Base-by-base conservation (phyloP, 23 red algal species). In the Gracilaria domingensis region DNA sequence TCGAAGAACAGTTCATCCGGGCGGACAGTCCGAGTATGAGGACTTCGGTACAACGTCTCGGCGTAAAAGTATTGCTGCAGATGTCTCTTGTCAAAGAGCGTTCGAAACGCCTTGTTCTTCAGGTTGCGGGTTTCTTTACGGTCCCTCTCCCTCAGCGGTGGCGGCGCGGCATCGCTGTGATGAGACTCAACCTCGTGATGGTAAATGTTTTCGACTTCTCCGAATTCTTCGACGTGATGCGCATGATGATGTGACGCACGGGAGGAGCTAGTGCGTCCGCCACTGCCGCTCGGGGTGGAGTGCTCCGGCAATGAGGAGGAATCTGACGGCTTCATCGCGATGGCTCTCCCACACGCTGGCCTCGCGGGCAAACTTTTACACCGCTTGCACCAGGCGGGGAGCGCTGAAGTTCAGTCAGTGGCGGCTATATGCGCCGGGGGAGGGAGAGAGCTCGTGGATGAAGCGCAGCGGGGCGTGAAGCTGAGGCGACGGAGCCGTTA, bases 1-100 rank as follows among this genome's bases (percentile, higher is more conserved):
- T 94, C 92, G 34, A 94, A 61, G 50, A 87, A 88, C 8, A 94
- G 75, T 66, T 94, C 83, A 50, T 94, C 92, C 0, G 83, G 64
- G 21, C 21, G 33, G 16, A 87, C 84, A 35, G 77, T 83, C 14
- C 92, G 67, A 20, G 36, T 87, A 6, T 54, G n/a, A 25, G 42
- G 50, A 35, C 55, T 82, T 54, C 82, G 44, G 50, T 81, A 82
- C 26, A 94, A 29, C 20, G 51, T 71, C 34, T 80, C 92, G n/a
- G 28, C 32, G 4, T 78, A 37, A 57, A 81, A 94, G 40, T 94
- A 94, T 65, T 94, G 92, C 32, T 75, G 79, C 28, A 94, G 50
- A 67, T 87, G 84, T 29, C 92, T 50, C 1, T 58, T 36, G 33
- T 70, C 48, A 64, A 88, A 80, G 12, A 92, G 78, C 29, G 66